Evolutionary conservation across 352 stramenopile genomes (phyloP), one percentile per base, ranked within the genome.

Genomic region (Phytophthora tentaculata): DNA sequence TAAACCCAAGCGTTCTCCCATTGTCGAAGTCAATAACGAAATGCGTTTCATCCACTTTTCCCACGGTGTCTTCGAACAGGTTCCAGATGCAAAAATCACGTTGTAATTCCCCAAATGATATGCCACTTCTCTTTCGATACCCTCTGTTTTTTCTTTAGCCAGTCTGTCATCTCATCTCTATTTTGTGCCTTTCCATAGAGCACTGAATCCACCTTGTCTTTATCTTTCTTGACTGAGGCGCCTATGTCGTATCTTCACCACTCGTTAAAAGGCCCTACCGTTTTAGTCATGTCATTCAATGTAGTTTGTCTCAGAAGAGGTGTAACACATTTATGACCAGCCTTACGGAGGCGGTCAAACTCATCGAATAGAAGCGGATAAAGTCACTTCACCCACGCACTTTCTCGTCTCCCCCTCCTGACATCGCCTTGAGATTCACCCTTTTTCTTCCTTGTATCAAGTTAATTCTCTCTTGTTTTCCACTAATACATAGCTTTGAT

Each of bases 401-500:
- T 39, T 14, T 39, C 8, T 14, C 32, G 32, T 2, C 32, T 39
- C 10, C 32, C 32, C 32, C 2, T 3, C 32, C 32, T 9, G 6
- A 39, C 32, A 39, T 3, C 14, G 32, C 6, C 3, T 39, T 2
- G 8, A 39, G 32, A 14, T 39, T 39, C 32, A 14, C 10, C 14
- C 32, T 9, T 9, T 10, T 39, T 14, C 32, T 39, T 39, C 32
- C 32, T 2, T 39, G 32, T 14, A 14, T 14, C 32, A 9, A 39
- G 6, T 39, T 1, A 9, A 39, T 45, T 45, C 1, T 45, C 28
- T 8, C 28, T 50, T 28, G 9, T 41, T 23, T 24, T 60, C 53
- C 53, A 60, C 53, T 37, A 60, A 16, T 60, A 51, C 6, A 13
- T 37, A 16, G 53, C 12, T 60, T 50, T 60, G 37, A 51, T 60